Evolutionary conservation across 225 moss, liverwort and hornwort genomes (phyloP).

Genomic region (Rhytidiadelphus loreus): DNA sequence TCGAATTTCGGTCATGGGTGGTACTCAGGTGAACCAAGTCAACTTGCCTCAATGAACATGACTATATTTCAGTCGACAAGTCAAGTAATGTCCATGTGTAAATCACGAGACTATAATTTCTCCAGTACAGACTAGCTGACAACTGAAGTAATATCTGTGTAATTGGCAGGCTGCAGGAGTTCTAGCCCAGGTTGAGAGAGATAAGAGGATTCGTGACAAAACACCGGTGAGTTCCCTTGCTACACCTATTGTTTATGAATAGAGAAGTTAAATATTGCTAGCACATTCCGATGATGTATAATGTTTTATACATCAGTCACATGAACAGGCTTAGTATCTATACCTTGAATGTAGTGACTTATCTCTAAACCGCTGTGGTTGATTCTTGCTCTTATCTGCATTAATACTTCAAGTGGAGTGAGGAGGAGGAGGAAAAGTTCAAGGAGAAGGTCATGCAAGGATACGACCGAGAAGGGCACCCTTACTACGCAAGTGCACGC

Average conservation of each 20-base stretch:
- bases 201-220: constrained; percentile 69
- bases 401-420: constrained; percentile 47
- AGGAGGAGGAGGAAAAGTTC: constrained; percentile 72
- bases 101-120: not conserved
- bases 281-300: not conserved
- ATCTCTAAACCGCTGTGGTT: not conserved
- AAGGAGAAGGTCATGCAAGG: constrained; percentile 54
- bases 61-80: not conserved
- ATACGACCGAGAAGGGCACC: constrained; percentile 86
- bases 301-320: not conserved
- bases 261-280: not conserved
- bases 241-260: not conserved
- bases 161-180: constrained; percentile 86
- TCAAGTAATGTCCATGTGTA: not conserved
- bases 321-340: not conserved
- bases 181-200: constrained; percentile 82
- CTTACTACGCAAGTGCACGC: constrained; percentile 83
- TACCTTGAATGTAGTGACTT: not conserved
- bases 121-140: not conserved
- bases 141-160: not conserved
- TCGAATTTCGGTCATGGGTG: constrained; percentile 99
- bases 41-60: not conserved
- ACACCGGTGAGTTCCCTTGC: constrained; percentile 38
- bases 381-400: not conserved
- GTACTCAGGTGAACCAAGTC: constrained; percentile 61